A percentile compares a stretch with the other conserved stretches of the same genome.
Conservation (phyloP, 805 yeast species). For the Helenozyma rhizophorensis region DNA sequence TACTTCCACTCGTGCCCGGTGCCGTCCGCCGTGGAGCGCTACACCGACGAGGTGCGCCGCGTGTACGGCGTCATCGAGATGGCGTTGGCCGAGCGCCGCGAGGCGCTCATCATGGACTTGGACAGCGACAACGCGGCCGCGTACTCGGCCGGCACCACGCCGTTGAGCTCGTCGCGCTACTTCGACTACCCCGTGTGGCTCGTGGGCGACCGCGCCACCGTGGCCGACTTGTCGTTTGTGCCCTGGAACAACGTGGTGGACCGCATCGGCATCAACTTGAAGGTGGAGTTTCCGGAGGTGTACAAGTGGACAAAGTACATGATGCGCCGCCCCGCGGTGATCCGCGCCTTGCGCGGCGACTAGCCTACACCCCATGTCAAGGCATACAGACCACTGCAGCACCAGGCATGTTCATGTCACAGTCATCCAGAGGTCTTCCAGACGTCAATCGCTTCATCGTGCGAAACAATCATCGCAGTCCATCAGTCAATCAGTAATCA, state of each 20-base stretch:
- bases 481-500: too few species aligned
- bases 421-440: too few species aligned
- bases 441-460: too few species aligned
- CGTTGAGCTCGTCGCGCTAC: conserved; percentile 76
- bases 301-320: conserved; percentile 92
- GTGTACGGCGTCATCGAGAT: conserved; percentile 93
- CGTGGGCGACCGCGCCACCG: conserved; percentile 74
- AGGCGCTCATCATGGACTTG: conserved; percentile 82
- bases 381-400: too few species aligned
- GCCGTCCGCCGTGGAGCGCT: conserved; percentile 85
- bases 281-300: conserved; percentile 88
- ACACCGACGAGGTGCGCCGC: conserved; percentile 86
- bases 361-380: too few species aligned
- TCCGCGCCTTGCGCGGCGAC: conserved; percentile 79
- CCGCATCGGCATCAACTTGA: conserved; percentile 83
- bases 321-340: conserved; percentile 93
- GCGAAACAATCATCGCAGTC: too few species aligned
- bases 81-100: conserved; percentile 91
- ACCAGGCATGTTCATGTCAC: too few species aligned
- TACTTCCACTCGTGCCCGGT: conserved; percentile 84
- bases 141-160: conserved; percentile 83
- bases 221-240: conserved; percentile 89
- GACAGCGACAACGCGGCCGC: conserved; percentile 86
- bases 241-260: conserved; percentile 98
- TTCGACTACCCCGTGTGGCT: conserved; percentile 95